Evolutionary conservation across 1,139 yeast genomes (phyloP), one percentile per base, ranked within the genome.

Genomic region (Pneumocystis sp.): DNA sequence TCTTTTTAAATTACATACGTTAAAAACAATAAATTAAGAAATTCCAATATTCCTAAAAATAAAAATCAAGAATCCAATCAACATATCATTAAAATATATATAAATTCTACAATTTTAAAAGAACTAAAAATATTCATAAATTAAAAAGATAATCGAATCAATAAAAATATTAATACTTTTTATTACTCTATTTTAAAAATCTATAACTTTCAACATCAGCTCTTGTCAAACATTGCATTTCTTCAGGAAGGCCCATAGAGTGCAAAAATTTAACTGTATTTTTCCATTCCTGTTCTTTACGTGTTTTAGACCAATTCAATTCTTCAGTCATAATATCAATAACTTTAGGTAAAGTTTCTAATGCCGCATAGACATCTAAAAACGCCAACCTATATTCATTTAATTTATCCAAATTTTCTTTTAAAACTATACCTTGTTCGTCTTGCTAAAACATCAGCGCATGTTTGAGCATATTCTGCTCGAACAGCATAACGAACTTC

Each of bases 381-480:
- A 90, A 91, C 1, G 96, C 96, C 74, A 89, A 84, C 77, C 97
- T 59, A 59, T 8, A 50, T 21, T 12, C 17, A 15, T 42, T 59
- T 21, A 42, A 31, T 31, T 12, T 21, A 59, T 21, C 3, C 10
- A 21, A 21, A 10, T 21, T 19, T 39, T 39, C 10, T 39, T 39
- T 21, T n/a, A 31, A 42, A 59, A 59, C 12, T 12, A 39, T 31
- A 59, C 61, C 61, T 85, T 66, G 95, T 86, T 80, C 97, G 86
- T 80, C 97, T 86, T 66, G 96, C 90, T 70, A 91, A 81, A 81
- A 91, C 90, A 76, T 91, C 97, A 67, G 86, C 78, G 64, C 96
- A 95, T 15, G 93, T 87, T 77, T 95, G 82, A 63, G 90, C 85
- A 74, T 89, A 89, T 79, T 91, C 97, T 77, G 89, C 83, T 70